Base-by-base conservation (phyloP, 2,329 filamentous ascomycete genomes). In the Ilyonectria mors-panacis region DNA sequence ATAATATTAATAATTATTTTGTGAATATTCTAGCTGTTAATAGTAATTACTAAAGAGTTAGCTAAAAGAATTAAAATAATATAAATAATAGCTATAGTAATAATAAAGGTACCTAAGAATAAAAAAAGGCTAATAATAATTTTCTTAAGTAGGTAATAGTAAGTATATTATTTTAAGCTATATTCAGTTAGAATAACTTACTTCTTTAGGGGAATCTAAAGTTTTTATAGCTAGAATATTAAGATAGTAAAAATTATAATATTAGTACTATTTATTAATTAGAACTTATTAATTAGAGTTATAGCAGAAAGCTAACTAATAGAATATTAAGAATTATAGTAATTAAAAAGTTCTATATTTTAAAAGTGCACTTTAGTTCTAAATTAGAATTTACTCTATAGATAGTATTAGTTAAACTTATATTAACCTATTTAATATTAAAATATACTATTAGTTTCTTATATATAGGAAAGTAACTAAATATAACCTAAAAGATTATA, bases 1-100 rank as follows among this genome's bases (percentile, higher is more conserved):
- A 83, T 77, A 28, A 83, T 79, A 17, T 78, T 80, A 39, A 82
- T 79, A 50, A 83, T 80, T 62, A 73, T 78, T 26, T 77, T 75
- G 0, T 75, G 74, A 5, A 78, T 74, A 1, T 74, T 74, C 75
- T 73, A 77, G 45, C 59, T 48, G 65, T 75, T 78, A 37, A 77
- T 66, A 0, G 72, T 75, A 1, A 74, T 66, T 1, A 72, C 73
- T 1, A 71, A 75, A 12, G 71, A 67, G 6, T 71, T 72, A 3
- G 71, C 65, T 6, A 73, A 69, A 0, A 77, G 50, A 0, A 72
- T 75, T 0, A 77, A 39, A 12, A 75, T 65, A 4, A 70, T 66
- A 0, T 72, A 67, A 10, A 66, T 77, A 15, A 78, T 70, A 0
- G 76, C 75, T 4, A 74, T 74, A 1, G 71, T 57, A 2, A 78